phyloP scores from a whole-genome alignment of 164 flowering plant genomes.

The Chimonanthus salicifolius region DNA sequence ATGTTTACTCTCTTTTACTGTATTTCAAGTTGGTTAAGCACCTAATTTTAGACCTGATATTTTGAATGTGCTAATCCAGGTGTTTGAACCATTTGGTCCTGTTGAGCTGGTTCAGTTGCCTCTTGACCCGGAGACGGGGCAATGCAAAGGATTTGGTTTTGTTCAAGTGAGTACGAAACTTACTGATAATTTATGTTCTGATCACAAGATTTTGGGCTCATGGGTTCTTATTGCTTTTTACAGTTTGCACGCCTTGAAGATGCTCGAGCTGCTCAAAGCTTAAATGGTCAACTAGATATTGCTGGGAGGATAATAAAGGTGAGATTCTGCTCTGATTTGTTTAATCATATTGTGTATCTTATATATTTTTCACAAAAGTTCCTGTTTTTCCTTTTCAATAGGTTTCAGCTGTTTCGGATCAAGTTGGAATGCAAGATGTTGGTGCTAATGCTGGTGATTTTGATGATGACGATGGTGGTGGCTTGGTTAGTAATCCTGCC shows the following conservation, averaged over 20 bases:
- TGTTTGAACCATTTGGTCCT: constrained; percentile 88
- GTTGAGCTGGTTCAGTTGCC: constrained; percentile 96
- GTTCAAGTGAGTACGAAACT: constrained; percentile 52
- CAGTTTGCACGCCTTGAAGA: constrained; percentile 95
- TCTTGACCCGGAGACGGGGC: constrained; percentile 63
- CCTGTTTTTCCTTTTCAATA: constrained; percentile 14
- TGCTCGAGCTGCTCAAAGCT: constrained; percentile 81
- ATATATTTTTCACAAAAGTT: neutral
- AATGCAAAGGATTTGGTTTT: constrained; percentile 93
- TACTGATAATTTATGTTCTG: neutral
- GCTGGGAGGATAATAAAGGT: constrained; percentile 87
- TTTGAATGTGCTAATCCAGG: constrained; percentile 33
- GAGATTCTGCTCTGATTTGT: constrained; percentile 1
- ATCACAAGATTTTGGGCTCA: constrained; percentile 2
- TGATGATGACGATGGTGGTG: constrained; percentile 94
- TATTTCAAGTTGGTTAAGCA: neutral
- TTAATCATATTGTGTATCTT: neutral
- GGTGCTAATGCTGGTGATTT: constrained; percentile 73
- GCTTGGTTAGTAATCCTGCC: constrained; percentile 61
- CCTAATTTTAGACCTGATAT: neutral
- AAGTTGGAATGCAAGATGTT: constrained; percentile 63
- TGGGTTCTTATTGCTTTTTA: constrained; percentile 9
- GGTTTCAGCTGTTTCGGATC: constrained; percentile 95
- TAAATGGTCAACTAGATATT: constrained; percentile 85
- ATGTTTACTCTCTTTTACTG: neutral